Base-by-base conservation (phyloP, 2,329 filamentous ascomycete genomes). In the Coniella vitis region DNA sequence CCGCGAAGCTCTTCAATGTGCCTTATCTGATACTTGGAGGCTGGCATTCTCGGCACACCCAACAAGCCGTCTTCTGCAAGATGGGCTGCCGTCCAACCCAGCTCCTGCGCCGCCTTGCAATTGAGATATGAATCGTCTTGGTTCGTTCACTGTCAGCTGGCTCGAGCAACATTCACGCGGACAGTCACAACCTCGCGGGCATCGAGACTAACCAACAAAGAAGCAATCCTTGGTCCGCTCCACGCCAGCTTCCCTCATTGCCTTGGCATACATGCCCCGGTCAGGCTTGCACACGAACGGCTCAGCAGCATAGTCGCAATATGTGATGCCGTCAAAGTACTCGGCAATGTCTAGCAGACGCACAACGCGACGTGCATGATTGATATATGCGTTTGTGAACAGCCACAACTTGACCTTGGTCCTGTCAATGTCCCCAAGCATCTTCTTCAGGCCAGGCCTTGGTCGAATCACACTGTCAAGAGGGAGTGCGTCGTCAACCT, bases 381-480 rank as follows among this genome's bases (percentile, higher is more conserved):
- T 97, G 55, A 93, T 73, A 61, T 98, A 96, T 21, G 94, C 93
- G 62, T 98, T 98, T 2, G 94, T 98, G 60, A 98, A 85, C 2
- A 98, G 80, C 93, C 94, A 98, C 31, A 89, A 72, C 55, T 82
- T 89, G 55, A 96, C 87, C 63, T 93, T 94, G 60, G 71, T 79
- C 51, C 68, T 83, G 67, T 98, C 90, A 48, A 98, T 82, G 56
- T 90, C 86, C 64, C 85, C 74, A 7, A 98, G 81, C 40, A 98
- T 68, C 60, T 78, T 73, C 42, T 88, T 83, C 37, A 97, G 73
- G 59, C 82, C 74, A 0, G 83, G 77, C 59, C 94, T 81, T 0
- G 89, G 87, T 61, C 83, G 84, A 62, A 98, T 85, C 61, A 97
- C 80, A 17, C 78, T 73, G 61, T 96, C 88, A 3, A 98, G 77